Base-by-base conservation (phyloP, 306 rosid genomes). In the Quercus glauca region DNA sequence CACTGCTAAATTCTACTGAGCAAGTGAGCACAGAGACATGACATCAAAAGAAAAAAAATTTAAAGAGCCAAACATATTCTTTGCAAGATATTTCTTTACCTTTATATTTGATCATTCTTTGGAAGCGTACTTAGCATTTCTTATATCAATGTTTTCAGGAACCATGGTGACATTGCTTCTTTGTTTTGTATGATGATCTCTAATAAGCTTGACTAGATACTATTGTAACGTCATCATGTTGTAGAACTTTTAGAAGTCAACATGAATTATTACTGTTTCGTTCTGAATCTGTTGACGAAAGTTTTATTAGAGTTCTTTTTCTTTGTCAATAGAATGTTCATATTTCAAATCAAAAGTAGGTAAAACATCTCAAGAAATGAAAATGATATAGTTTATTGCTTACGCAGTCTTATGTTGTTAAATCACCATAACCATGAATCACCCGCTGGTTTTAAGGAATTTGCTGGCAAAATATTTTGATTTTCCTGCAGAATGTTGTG, bases 1-100 rank as follows among this genome's bases (percentile, higher is more conserved):
- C 96, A 3, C 73, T 96, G 31, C 82, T 93, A 55, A 91, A 93
- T 79, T 90, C 98, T 60, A 89, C 97, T 33, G 84, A 52, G 43
- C 43, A 37, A 33, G 35, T 33, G 6, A 33, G 55, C 90, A 91
- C 13, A 61, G 56, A 56, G 80, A 88, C 0, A 33, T 33, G 35
- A 33, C 35, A 33, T 3, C 31, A 29, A 29, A 29, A 29, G 31
- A 29, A 3, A 0, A 26, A 29, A 35, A 60, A 91, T 80, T 89
- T 96, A 51, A 77, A 71, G 74, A 31, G 77, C 79, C 92, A 88
- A 82, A 35, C 87, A 67, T 91, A 90, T 83, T 85, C 97, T 58
- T 69, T 86, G 13, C 84, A 69, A 83, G 99, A 97, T 93, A 83
- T 67, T 51, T 18, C 9, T 78, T 71, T 45, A 64, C 23, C 65